These are phyloP conservation scores for Thymus mandschuricus DNA, from an alignment of 257 asterid species.

Conservation along the genomic window DNA sequence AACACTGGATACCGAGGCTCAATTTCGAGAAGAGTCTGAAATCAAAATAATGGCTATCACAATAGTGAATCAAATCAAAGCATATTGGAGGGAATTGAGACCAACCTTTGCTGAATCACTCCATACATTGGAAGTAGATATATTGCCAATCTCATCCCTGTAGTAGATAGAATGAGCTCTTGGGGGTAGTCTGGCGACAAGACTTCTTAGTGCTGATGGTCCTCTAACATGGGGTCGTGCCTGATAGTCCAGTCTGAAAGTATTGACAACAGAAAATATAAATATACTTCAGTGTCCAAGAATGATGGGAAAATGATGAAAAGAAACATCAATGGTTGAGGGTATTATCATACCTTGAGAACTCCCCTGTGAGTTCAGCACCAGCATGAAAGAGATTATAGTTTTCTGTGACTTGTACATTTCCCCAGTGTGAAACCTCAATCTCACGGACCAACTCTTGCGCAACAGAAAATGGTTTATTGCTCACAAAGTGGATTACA, in stretches of 20 bases:
- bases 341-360: constrained; percentile 69
- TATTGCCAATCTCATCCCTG: constrained; percentile 97
- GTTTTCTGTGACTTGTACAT: constrained; percentile 88
- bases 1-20: constrained; percentile 98
- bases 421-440: constrained; percentile 99
- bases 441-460: constrained; percentile 86
- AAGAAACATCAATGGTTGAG: constrained; percentile 1
- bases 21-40: constrained; percentile 85
- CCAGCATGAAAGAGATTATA: constrained; percentile 86
- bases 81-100: constrained; percentile 20
- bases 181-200: constrained; percentile 81
- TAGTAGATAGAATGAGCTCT: constrained; percentile 95
- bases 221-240: constrained; percentile 80
- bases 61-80: constrained; percentile 26
- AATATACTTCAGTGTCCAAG: constrained; percentile 1
- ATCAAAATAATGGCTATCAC: constrained; percentile 32
- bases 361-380: constrained; percentile 82
- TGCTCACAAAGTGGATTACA: constrained; percentile 74
- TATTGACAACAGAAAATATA: constrained; percentile 5
- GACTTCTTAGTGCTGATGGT: constrained; percentile 71
- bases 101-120: constrained; percentile 80
- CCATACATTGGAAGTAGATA: constrained; percentile 85
- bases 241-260: constrained; percentile 86
- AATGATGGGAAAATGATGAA: constrained; percentile 18
- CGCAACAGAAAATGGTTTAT: constrained; percentile 79